A percentile compares a stretch with the other conserved stretches of the same genome.
These are phyloP conservation scores for Jamesozyma gamospora DNA, from an alignment of 805 yeast genomes.

Conservation along the genomic window DNA sequence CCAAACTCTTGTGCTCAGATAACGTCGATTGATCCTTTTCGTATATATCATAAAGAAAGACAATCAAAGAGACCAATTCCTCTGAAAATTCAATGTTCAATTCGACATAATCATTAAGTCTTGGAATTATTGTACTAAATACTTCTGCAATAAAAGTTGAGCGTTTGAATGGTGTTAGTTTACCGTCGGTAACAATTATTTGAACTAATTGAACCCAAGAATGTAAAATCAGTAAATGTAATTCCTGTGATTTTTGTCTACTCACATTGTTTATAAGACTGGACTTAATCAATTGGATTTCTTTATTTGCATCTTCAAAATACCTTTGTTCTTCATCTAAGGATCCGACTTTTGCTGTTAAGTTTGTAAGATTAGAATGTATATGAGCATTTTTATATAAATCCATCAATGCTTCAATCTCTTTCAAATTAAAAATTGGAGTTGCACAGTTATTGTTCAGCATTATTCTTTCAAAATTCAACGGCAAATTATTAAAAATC, in stretches of 20 bases:
- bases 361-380: not conserved
- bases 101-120: constrained; percentile 64
- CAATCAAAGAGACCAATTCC: constrained; percentile 67
- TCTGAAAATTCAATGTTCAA: constrained; percentile 57
- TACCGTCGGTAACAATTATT: constrained; percentile 56
- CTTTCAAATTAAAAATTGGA: constrained; percentile 34
- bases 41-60: constrained; percentile 55
- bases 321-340: not conserved
- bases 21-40: constrained; percentile 35
- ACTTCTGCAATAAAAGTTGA: constrained; percentile 63
- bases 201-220: constrained; percentile 81
- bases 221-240: constrained; percentile 55
- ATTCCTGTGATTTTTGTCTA: constrained; percentile 37
- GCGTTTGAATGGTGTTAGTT: constrained; percentile 36
- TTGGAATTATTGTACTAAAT: constrained; percentile 67
- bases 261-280: constrained; percentile 39
- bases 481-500: constrained; percentile 30
- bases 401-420: constrained; percentile 31
- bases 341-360: not conserved
- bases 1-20: constrained; percentile 30
- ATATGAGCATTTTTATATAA: constrained; percentile 14
- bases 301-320: constrained; percentile 10
- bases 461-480: constrained; percentile 35
- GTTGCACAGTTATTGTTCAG: constrained; percentile 21
- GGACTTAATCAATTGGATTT: constrained; percentile 3